Percentiles rank a stretch among this genome's conserved stretches.
phyloP scores from a whole-genome alignment of 768 basidiomycete species.

The Leccinum boreale region DNA sequence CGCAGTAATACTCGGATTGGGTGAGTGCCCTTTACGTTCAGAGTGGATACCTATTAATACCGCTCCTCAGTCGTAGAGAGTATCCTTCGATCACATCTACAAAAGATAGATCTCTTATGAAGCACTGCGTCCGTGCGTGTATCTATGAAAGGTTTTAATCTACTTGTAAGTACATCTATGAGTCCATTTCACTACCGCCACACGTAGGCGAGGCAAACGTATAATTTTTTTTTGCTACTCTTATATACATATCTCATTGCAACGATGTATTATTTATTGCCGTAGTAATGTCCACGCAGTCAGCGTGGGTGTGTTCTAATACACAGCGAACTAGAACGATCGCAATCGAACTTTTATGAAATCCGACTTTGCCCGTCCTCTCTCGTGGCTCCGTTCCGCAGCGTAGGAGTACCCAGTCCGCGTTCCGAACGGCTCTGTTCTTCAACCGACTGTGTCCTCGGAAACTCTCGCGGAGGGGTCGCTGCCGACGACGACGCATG shows the following conservation, averaged over 20 bases:
- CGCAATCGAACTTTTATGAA: background rate
- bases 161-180: background rate
- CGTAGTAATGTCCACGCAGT: background rate
- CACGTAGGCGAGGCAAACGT: background rate
- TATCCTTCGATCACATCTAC: constrained; percentile 68
- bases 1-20: constrained; percentile 64
- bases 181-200: background rate
- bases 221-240: background rate
- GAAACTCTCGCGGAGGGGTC: constrained; percentile 15
- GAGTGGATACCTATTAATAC: constrained; percentile 4
- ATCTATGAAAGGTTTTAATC: constrained; percentile 2
- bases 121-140: background rate
- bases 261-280: background rate
- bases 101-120: constrained; percentile 67
- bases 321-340: background rate
- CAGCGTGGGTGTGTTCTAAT: background rate
- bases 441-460: constrained; percentile 27
- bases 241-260: background rate
- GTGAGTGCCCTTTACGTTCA: constrained; percentile 35
- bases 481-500: constrained; percentile 1
- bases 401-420: constrained; percentile 61
- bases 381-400: constrained; percentile 45
- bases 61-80: constrained; percentile 59
- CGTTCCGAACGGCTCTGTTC: constrained; percentile 58
- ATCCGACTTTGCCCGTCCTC: constrained; percentile 19